Percentiles rank a stretch among this genome's conserved stretches.
Evolutionary conservation across 495 filamentous ascomycete genomes (phyloP).

Genomic region (Penicillium dipodomyicola): DNA sequence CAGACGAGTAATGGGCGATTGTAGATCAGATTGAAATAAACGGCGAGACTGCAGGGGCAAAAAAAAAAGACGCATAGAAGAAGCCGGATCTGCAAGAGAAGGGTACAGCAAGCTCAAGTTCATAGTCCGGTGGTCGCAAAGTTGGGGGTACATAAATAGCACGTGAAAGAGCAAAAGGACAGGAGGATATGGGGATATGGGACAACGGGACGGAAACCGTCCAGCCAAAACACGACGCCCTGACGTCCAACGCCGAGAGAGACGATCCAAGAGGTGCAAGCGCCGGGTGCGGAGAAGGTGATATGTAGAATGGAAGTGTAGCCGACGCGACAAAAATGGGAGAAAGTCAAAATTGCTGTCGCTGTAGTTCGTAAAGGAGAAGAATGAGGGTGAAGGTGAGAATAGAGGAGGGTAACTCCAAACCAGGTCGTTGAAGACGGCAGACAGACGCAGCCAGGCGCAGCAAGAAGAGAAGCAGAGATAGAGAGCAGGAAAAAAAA

Average conservation of each 20-base stretch:
- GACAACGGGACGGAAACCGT: constrained; percentile 30
- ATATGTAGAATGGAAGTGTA: constrained; percentile 17
- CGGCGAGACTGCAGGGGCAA: not conserved
- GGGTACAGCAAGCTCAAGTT: constrained; percentile 22
- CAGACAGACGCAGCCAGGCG: constrained; percentile 16
- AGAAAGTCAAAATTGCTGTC: constrained; percentile 27
- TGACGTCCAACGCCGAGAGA: constrained; percentile 49
- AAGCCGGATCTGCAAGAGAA: constrained; percentile 15
- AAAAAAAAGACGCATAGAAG: constrained; percentile 9
- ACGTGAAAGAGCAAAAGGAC: not conserved
- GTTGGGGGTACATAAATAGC: not conserved
- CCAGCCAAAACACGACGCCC: constrained; percentile 46
- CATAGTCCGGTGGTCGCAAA: constrained; percentile 14
- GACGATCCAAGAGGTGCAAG: constrained; percentile 39
- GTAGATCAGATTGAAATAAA: constrained; percentile 14
- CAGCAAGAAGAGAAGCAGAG: constrained; percentile 17
- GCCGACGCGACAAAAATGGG: constrained; percentile 17
- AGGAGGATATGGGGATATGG: constrained; percentile 27
- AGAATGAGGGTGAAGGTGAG: constrained; percentile 16
- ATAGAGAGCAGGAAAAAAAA: constrained; percentile 6
- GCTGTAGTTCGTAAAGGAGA: constrained; percentile 26
- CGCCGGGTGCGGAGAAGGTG: constrained; percentile 29
- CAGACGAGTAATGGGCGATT: not conserved
- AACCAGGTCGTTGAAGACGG: constrained; percentile 10
- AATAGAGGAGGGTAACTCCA: constrained; percentile 11